phyloP scores from a whole-genome alignment of 345 rosid species.

The Gossypium sturtianum region DNA sequence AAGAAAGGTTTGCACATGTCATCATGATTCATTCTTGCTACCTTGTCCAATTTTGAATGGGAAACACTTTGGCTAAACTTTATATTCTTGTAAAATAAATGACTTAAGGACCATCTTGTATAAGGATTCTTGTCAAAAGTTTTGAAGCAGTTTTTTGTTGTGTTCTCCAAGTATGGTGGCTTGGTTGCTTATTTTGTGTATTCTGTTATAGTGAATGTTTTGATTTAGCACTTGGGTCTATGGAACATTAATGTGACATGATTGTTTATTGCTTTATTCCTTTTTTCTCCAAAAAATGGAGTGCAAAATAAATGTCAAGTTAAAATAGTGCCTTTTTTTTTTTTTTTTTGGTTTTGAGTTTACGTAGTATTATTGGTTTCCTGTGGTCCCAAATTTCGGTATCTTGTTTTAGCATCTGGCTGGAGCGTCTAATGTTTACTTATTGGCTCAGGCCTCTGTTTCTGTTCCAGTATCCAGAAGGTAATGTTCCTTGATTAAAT shows the following conservation, averaged over 20 bases:
- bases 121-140: background rate
- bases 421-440: background rate
- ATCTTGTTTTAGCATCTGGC: background rate
- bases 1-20: slow-evolving; percentile 60
- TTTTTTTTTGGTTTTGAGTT: background rate
- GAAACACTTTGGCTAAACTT: background rate
- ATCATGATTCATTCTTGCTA: background rate
- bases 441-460: background rate
- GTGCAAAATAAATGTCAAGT: background rate
- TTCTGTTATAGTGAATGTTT: background rate
- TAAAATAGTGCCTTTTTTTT: background rate
- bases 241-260: background rate
- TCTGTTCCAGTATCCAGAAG: background rate
- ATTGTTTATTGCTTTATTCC: background rate
- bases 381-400: background rate
- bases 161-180: background rate
- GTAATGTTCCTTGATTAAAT: background rate
- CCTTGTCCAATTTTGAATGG: background rate
- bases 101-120: background rate
- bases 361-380: too few relatives aligned
- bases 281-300: background rate
- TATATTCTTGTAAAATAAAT: background rate
- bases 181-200: background rate
- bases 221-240: background rate
- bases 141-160: background rate